phyloP scores from a whole-genome alignment of 2,329 filamentous ascomycete genomes.

The Stagonosporopsis rhizophila region DNA sequence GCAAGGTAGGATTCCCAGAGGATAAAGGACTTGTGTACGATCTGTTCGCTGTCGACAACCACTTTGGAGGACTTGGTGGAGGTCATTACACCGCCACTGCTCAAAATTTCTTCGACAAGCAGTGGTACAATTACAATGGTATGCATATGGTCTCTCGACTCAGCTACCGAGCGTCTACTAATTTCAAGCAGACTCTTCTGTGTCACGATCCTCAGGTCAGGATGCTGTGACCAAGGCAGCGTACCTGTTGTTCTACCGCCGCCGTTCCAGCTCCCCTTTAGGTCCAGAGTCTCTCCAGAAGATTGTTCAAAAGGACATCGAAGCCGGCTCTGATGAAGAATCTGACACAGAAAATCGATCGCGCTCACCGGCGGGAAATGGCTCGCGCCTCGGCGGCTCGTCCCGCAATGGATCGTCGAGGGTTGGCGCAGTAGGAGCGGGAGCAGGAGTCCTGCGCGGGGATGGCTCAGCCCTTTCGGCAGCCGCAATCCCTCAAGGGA shows the following conservation, averaged over 20 bases:
- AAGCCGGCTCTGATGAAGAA: conserved; percentile 56
- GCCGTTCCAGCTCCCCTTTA: conserved; percentile 76
- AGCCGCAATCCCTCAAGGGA: conserved; percentile 44
- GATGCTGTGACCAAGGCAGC: conserved; percentile 76
- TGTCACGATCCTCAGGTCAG: conserved; percentile 65
- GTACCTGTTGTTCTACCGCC: conserved; percentile 95
- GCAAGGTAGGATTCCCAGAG: conserved; percentile 79
- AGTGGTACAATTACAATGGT: conserved; percentile 99
- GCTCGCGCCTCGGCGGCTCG: conserved; percentile 83
- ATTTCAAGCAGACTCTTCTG: conserved; percentile 72
- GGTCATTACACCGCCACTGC: conserved; percentile 96
- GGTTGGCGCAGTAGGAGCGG: conserved; percentile 81
- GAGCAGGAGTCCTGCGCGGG: conserved; percentile 50
- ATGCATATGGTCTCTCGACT: conserved; percentile 23
- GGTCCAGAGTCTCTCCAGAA: conserved; percentile 78
- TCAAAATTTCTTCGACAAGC: conserved; percentile 85
- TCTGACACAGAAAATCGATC: conserved; percentile 45
- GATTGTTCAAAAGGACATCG: conserved; percentile 66
- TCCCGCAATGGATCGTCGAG: conserved; percentile 91
- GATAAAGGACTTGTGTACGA: conserved; percentile 88
- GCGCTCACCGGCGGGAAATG: conserved; percentile 75
- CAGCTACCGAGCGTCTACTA: conserved; percentile 41
- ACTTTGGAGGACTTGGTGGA: conserved; percentile 90
- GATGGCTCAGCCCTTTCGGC: conserved; percentile 44
- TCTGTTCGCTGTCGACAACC: conserved; percentile 93